Base-by-base conservation (phyloP, 768 basidiomycete genomes). In the Postia placenta region DNA sequence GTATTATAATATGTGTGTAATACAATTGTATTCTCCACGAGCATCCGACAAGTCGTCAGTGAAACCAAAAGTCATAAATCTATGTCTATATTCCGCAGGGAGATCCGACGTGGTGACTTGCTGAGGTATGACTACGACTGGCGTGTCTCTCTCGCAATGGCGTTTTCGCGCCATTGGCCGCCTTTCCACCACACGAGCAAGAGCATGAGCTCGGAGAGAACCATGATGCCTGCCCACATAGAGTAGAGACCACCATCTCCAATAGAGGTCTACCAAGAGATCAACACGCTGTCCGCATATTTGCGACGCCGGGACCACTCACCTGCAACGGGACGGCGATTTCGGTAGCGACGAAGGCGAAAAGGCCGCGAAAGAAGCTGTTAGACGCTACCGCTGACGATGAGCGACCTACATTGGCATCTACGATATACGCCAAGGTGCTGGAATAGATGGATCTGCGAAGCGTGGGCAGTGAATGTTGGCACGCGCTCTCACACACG, bases 221-320 rank as follows among this genome's bases (percentile, higher is more conserved):
- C 53, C 59, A 88, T 57, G 0, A 91, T 25, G 0, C 74, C 74
- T 0, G 73, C 69, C 67, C 79, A 85, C 2, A 88, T 70, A 0
- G 85, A 83, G 61, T 90, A 92, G 49, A 85, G 69, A 62, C 88
- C 74, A 60, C 90, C 90, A 58, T 92, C 90, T 0, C 90, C 91
- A 25, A 90, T 70, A 1, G 75, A 69, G 48, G 82, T 73, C 75
- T 88, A 55, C 17, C 7, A 17, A 39, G n/a, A n/a, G n/a, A n/a
- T n/a, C n/a, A n/a, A n/a, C n/a, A n/a, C n/a, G n/a, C n/a, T n/a
- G n/a, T n/a, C n/a, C n/a, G n/a, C n/a, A n/a, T n/a, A n/a, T n/a
- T n/a, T n/a, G n/a, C n/a, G n/a, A n/a, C n/a, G n/a, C n/a, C n/a
- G n/a, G 5, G 45, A 46, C 85, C 11, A 45, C 45, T 9, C 22